Conservation (phyloP, 768 basidiomycete genomes). For the Mycena floridula region DNA sequence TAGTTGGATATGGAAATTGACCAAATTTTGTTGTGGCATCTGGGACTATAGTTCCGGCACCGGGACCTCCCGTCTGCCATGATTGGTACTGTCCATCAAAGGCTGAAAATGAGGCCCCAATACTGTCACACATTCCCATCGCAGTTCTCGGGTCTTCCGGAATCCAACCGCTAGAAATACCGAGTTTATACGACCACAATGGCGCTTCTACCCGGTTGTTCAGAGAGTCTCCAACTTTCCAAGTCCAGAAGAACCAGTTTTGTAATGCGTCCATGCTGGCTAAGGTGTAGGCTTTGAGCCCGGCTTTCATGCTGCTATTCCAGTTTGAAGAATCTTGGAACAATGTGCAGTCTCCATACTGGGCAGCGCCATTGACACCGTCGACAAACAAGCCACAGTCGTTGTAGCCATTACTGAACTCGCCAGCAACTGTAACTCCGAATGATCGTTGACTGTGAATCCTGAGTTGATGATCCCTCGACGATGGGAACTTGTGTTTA, state of each 20-base stretch:
- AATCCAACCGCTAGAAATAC: constrained; percentile 59
- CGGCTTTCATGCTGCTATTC: constrained; percentile 14
- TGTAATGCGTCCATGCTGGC: constrained; percentile 56
- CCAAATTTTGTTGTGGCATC: constrained; percentile 32
- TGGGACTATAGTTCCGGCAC: constrained; percentile 46
- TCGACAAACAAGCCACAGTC: constrained; percentile 51
- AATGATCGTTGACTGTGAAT: constrained; percentile 35
- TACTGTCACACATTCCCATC: constrained; percentile 43
- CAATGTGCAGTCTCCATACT: constrained; percentile 8
- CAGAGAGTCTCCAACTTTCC: constrained; percentile 66
- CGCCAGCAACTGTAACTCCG: constrained; percentile 70
- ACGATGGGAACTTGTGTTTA: constrained; percentile 21
- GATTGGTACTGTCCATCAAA: constrained; percentile 37
- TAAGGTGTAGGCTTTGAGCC: constrained; percentile 9
- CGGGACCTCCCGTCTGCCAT: constrained; percentile 58
- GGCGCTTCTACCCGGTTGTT: constrained; percentile 52
- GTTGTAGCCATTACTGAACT: constrained; percentile 67
- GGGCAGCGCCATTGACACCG: constrained; percentile 23
- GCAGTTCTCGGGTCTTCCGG: constrained; percentile 57
- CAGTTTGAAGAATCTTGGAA: constrained; percentile 42
- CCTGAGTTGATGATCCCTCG: not conserved
- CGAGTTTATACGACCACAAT: constrained; percentile 69
- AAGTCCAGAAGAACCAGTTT: constrained; percentile 76
- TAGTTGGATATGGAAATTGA: constrained; percentile 53
- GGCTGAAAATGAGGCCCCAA: constrained; percentile 27